Conservation (phyloP, 805 yeast species). For the Metschnikowia anglica region DNA sequence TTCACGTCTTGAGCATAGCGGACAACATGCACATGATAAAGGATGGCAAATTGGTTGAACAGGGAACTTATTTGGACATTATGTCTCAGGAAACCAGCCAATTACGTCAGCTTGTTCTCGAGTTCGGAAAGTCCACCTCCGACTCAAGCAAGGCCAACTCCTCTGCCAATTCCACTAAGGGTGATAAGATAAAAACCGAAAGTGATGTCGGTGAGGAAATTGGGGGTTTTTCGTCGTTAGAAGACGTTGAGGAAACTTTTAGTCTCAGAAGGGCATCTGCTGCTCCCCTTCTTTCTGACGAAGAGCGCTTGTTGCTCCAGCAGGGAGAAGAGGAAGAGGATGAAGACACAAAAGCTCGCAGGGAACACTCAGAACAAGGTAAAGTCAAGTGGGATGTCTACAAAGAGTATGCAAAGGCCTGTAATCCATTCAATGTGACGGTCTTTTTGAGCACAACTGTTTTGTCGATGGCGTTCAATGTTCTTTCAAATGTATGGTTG, state of each 20-base stretch:
- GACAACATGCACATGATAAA: conserved; percentile 65
- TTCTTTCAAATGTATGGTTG: conserved; percentile 83
- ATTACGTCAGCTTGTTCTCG: conserved; percentile 54
- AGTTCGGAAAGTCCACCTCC: conserved; percentile 54
- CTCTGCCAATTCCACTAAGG: conserved; percentile 23
- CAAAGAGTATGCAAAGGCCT: conserved; percentile 79
- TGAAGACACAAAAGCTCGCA: conserved; percentile 44
- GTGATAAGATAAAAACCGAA: conserved; percentile 17
- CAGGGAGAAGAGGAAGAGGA: conserved; percentile 40
- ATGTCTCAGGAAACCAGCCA: conserved; percentile 46
- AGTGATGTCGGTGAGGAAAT: conserved; percentile 17
- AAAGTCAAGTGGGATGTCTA: conserved; percentile 89
- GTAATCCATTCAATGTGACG: conserved; percentile 66
- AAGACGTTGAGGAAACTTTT: conserved; percentile 26
- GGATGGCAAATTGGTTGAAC: conserved; percentile 67
- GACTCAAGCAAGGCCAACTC: conserved; percentile 14
- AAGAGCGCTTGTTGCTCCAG: conserved; percentile 30
- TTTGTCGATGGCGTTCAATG: conserved; percentile 59
- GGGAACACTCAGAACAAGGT: conserved; percentile 89
- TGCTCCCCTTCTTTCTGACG: conserved; percentile 41
- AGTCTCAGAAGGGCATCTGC: conserved; percentile 65
- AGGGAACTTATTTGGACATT: conserved; percentile 58
- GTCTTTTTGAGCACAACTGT: conserved; percentile 56
- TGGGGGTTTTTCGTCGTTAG: conserved; percentile 22
- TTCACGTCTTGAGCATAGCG: conserved; percentile 77